phyloP scores from a whole-genome alignment of 2,329 filamentous ascomycete species.

The Fusarium aywerte region DNA sequence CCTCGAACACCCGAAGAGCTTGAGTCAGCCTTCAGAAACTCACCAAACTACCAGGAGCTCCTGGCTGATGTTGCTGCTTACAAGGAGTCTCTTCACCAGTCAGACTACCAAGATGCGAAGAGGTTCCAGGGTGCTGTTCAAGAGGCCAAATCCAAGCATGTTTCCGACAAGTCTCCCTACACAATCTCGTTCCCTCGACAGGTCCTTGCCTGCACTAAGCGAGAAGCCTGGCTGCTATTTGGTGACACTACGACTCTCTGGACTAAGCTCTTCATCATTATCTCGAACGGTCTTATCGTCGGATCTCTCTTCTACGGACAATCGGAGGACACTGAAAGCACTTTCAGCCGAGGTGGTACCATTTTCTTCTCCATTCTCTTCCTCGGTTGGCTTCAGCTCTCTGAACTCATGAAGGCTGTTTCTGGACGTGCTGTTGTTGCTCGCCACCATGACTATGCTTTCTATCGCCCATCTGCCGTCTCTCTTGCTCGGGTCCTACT shows the following conservation, averaged over 20 bases:
- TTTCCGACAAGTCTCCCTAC: slow-evolving; percentile 75
- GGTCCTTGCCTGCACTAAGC: slow-evolving; percentile 73
- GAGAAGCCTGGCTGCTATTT: slow-evolving; percentile 81
- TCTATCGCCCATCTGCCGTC: slow-evolving; percentile 65
- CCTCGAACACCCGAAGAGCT: slow-evolving; percentile 77
- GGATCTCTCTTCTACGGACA: slow-evolving; percentile 82
- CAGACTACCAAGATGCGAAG: slow-evolving; percentile 68
- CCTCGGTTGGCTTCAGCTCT: slow-evolving; percentile 74
- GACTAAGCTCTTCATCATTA: slow-evolving; percentile 83
- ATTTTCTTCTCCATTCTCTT: slow-evolving; percentile 64
- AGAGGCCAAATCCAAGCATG: slow-evolving; percentile 75
- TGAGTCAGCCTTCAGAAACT: slow-evolving; percentile 71
- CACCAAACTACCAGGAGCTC: slow-evolving; percentile 67
- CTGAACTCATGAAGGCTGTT: slow-evolving; percentile 81
- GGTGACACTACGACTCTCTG: slow-evolving; percentile 80
- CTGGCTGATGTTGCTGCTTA: slow-evolving; percentile 67
- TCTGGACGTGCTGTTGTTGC: slow-evolving; percentile 71
- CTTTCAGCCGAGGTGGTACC: slow-evolving; percentile 65
- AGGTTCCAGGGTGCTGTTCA: slow-evolving; percentile 74
- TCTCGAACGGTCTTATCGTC: slow-evolving; percentile 78
- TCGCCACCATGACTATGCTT: slow-evolving; percentile 60
- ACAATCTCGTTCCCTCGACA: slow-evolving; percentile 80
- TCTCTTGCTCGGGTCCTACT: slow-evolving; percentile 64
- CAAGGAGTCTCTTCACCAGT: slow-evolving; percentile 58
- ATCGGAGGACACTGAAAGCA: slow-evolving; percentile 66